Conservation (phyloP, 1,139 yeast genomes). For the Candida tetrigidarum region DNA sequence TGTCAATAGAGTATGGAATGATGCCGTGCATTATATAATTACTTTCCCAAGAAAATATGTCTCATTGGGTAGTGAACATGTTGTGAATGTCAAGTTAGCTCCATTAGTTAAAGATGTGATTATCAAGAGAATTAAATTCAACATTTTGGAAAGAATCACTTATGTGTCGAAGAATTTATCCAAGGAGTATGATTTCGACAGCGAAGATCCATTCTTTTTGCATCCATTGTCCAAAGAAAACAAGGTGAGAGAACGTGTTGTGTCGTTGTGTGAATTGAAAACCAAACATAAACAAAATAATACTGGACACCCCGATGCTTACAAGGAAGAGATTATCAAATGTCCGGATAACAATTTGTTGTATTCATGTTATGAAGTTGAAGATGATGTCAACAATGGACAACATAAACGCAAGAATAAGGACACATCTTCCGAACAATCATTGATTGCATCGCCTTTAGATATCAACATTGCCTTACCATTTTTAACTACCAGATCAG, state of each 20-base stretch:
- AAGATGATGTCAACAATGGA: constrained; percentile 17
- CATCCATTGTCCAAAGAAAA: constrained; percentile 25
- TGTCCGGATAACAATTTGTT: constrained; percentile 64
- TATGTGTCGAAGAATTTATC: constrained; percentile 61
- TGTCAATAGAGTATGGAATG: constrained; percentile 84
- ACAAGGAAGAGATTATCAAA: constrained; percentile 63
- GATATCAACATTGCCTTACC: constrained; percentile 52
- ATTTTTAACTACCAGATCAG: constrained; percentile 45
- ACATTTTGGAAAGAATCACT: constrained; percentile 72
- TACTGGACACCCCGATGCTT: constrained; percentile 27
- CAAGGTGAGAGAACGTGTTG: constrained; percentile 53
- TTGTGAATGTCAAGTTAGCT: constrained; percentile 65
- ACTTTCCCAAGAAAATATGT: constrained; percentile 78
- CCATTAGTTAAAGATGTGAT: constrained; percentile 73
- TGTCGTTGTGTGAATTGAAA: constrained; percentile 65
- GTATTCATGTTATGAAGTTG: constrained; percentile 56
- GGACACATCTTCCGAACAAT: constrained; percentile 12
- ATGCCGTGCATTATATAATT: constrained; percentile 75
- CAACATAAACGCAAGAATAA: constrained; percentile 19
- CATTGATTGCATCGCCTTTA: constrained; percentile 48
- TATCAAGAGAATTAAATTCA: constrained; percentile 73
- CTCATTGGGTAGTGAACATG: constrained; percentile 67
- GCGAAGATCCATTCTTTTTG: constrained; percentile 43
- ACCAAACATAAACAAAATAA: constrained; percentile 47
- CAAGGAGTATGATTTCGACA: constrained; percentile 61